Evolutionary conservation across 2,329 filamentous ascomycete genomes (phyloP), one percentile per base, ranked within the genome.

Genomic region (Aureobasidium pullulans): DNA sequence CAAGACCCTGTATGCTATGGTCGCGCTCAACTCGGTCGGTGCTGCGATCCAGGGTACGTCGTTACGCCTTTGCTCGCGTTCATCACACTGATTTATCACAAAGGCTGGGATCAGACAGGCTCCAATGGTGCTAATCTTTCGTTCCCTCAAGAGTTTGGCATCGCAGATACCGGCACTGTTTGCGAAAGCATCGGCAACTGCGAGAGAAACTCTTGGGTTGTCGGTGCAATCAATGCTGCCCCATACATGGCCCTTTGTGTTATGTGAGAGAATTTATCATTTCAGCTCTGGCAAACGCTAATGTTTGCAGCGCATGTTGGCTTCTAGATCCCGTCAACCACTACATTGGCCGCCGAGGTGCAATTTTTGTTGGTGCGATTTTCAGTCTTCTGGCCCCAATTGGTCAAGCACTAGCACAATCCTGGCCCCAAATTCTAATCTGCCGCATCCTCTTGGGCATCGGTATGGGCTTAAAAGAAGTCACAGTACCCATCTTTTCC

Each of bases 141-240:
- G 3, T 81, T 80, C 64, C 78, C 79, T 8, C 16, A 60, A 6
- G 69, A 65, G 28, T 70, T 71, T 46, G 69, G 68, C 46, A 70
- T 72, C 44, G 69, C 72, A 3, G 63, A 74, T 70, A 16, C 73
- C 72, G 74, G 73, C 76, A 64, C 70, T 73, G 69, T 80, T 72
- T 62, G 61, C 1, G 61, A 68, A 32, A 57, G 60, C 47, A 62
- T 64, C 4, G 63, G 54, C 40, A 61, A 47, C 7, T 57, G 57
- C 43, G 69, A 69, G 39, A 71, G 72, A 42, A 72, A 74, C 28
- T 74, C 75, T 34, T 84, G 81, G 76, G 74, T 88, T 36, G 76
- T 88, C n/a, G 87, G 87, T 46, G 71, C 88, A 2, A 75, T 90
- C 62, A 90, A 90, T 62, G 76, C 81, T 23, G 79, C 74, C 49